Evolutionary conservation across 73 alveolate species (phyloP).

Genomic region (Effrenium voratum): DNA sequence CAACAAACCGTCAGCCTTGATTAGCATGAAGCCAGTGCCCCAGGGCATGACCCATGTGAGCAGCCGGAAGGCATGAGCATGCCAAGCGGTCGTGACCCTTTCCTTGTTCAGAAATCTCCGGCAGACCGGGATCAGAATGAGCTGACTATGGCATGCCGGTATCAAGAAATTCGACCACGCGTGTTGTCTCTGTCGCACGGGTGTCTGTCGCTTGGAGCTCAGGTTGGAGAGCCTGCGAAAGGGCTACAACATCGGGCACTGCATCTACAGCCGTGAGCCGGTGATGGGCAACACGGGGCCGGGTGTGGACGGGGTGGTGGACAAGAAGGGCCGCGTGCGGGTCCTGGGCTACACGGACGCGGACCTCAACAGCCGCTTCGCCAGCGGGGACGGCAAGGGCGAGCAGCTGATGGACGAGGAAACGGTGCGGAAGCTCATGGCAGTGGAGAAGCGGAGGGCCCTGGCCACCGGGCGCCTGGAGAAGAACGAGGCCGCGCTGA

Average conservation of each 20-base stretch:
- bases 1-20: slow-evolving; percentile 80
- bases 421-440: slow-evolving; percentile 78
- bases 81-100: background rate
- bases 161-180: no score
- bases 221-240: slow-evolving; percentile 84
- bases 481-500: no score
- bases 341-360: slow-evolving; percentile 93
- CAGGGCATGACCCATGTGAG: background rate
- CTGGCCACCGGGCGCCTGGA: background rate
- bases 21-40: slow-evolving; percentile 94
- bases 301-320: slow-evolving; percentile 53
- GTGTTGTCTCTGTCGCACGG: background rate
- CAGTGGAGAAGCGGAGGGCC: slow-evolving; percentile 72
- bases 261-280: slow-evolving; percentile 91
- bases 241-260: slow-evolving; percentile 89
- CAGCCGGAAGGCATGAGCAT: no score
- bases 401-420: slow-evolving; percentile 69
- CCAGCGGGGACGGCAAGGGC: slow-evolving; percentile 21
- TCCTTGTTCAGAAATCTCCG: background rate
- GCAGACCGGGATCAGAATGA: no score
- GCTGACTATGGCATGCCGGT: no score
- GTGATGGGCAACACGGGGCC: slow-evolving; percentile 83
- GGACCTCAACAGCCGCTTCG: slow-evolving; percentile 81
- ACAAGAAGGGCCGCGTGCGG: slow-evolving; percentile 32
- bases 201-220: background rate